Conservation (phyloP, 2,329 filamentous ascomycete species). For the Apiospora sp. region DNA sequence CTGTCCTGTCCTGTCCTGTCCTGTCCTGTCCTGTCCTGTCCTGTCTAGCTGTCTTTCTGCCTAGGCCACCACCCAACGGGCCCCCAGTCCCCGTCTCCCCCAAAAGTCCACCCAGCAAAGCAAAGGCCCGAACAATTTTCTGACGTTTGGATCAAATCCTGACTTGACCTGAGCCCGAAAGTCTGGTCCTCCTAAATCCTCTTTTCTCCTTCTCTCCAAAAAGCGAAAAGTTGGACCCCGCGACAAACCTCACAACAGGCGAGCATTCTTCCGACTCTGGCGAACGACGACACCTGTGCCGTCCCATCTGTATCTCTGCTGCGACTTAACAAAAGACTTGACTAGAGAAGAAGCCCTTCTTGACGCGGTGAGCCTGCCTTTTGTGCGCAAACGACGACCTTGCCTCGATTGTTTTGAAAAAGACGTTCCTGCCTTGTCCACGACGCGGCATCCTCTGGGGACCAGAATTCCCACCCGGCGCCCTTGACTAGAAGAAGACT, state of each 20-base stretch:
- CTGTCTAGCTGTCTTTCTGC: constrained; percentile 16
- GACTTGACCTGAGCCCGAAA: constrained; percentile 20
- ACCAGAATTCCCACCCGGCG: background rate
- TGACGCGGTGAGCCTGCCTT: constrained; percentile 10
- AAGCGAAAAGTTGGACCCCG: constrained; percentile 23
- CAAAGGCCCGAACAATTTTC: constrained; percentile 22
- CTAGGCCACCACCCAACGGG: constrained; percentile 18
- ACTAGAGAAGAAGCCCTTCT: background rate
- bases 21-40: background rate
- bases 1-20: too few species aligned
- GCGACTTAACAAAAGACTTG: constrained; percentile 10
- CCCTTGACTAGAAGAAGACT: constrained; percentile 18
- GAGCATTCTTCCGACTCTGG: constrained; percentile 22
- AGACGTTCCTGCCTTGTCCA: constrained; percentile 10
- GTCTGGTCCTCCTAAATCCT: constrained; percentile 21
- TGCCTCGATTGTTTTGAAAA: constrained; percentile 18
- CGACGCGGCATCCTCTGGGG: constrained; percentile 20
- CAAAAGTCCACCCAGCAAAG: constrained; percentile 20
- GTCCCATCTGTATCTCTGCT: constrained; percentile 8
- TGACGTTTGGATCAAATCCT: constrained; percentile 19
- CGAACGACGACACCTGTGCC: constrained; percentile 7
- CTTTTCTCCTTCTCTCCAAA: constrained; percentile 22
- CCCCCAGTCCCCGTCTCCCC: constrained; percentile 17
- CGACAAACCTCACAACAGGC: constrained; percentile 21
- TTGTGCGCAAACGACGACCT: constrained; percentile 22